Evolutionary conservation across 768 basidiomycete species (phyloP).

Genomic region (Gloeophyllum trabeum): DNA sequence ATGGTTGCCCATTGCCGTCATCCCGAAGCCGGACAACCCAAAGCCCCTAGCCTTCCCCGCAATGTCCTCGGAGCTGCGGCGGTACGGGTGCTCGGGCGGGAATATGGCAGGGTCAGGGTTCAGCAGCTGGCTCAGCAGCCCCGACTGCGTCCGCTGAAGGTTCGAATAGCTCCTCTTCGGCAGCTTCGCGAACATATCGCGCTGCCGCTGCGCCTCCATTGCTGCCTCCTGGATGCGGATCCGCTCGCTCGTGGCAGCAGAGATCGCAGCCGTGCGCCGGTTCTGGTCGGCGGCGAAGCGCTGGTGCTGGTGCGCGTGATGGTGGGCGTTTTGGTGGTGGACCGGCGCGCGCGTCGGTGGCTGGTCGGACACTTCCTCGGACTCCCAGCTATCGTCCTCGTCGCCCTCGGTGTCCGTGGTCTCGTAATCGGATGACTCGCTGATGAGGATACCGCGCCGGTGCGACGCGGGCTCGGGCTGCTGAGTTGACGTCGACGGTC

Average conservation of each 20-base stretch:
- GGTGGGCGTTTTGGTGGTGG: conserved; percentile 9
- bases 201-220: conserved; percentile 48
- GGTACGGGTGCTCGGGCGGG: conserved; percentile 48
- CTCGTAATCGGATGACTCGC: conserved; percentile 35
- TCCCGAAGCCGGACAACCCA: conserved; percentile 11
- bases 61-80: conserved; percentile 40
- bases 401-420: conserved; percentile 46
- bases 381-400: conserved; percentile 44
- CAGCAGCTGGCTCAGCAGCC: conserved; percentile 57
- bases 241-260: conserved; percentile 10
- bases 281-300: no score
- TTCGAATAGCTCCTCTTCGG: conserved; percentile 57
- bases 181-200: conserved; percentile 65
- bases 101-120: conserved; percentile 58
- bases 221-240: conserved; percentile 38
- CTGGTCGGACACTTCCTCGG: conserved; percentile 38
- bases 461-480: no score
- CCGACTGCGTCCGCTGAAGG: conserved; percentile 39
- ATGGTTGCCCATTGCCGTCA: neutral
- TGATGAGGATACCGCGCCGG: conserved; percentile 32
- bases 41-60: conserved; percentile 14
- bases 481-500: conserved; percentile 1
- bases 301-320: conserved; percentile 19
- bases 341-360: no score
- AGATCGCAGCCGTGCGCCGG: no score